Percentiles rank a stretch among this genome's conserved stretches.
phyloP scores from a whole-genome alignment of 768 basidiomycete genomes.

The Hortiboletus campestris region DNA sequence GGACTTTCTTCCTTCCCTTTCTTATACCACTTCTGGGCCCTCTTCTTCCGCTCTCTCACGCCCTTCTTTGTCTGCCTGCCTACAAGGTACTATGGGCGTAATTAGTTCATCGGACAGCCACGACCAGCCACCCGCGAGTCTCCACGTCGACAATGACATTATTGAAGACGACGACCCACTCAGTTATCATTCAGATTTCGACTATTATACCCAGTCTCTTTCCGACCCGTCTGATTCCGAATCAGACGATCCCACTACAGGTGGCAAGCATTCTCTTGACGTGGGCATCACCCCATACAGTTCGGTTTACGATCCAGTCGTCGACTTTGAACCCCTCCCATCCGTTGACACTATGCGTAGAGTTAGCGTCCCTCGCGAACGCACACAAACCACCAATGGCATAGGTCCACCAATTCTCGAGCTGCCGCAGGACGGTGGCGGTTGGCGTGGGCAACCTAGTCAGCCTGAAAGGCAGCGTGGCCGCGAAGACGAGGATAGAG shows the following conservation, averaged over 20 bases:
- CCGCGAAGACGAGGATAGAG: constrained; percentile 11
- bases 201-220: constrained; percentile 34
- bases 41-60: constrained; percentile 41
- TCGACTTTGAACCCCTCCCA: constrained; percentile 42
- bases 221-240: constrained; percentile 33
- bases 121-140: neutral
- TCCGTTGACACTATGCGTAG: constrained; percentile 37
- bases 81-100: constrained; percentile 17
- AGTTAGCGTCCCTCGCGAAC: neutral
- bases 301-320: constrained; percentile 23
- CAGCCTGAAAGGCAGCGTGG: constrained; percentile 15
- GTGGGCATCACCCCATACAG: constrained; percentile 15
- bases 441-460: constrained; percentile 20
- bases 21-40: constrained; percentile 32
- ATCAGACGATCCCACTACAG: constrained; percentile 14
- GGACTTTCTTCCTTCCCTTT: constrained; percentile 35
- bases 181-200: constrained; percentile 36
- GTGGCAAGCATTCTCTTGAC: constrained; percentile 11
- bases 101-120: constrained; percentile 17
- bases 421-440: constrained; percentile 14
- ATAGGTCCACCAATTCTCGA: constrained; percentile 1
- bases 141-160: constrained; percentile 5
- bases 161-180: constrained; percentile 31
- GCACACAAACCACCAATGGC: neutral
- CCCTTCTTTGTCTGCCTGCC: constrained; percentile 37